Evolutionary conservation across 176 grass and related monocot genomes (phyloP), one percentile per base, ranked within the genome.

Genomic region (Tillandsia fasciculata): DNA sequence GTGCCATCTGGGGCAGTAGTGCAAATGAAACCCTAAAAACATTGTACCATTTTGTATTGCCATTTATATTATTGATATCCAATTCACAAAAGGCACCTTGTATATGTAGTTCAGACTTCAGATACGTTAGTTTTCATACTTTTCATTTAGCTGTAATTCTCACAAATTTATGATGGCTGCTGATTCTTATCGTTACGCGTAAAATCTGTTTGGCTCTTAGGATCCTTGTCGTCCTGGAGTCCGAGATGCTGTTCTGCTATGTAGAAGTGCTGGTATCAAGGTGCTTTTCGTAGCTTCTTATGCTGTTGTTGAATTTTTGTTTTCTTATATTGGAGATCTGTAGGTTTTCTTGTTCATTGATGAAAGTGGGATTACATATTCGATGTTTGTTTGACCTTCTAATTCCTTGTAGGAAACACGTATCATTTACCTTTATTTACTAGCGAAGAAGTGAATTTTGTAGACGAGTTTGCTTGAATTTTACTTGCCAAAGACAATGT

Each of bases 151-250:
- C 56, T 20, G 2, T 61, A n/a, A 61, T 22, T 22, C 7, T 61
- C 15, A 61, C 12, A 14, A 18, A 61, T 18, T 18, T 8, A 9
- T 2, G 15, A 61, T 18, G n/a, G n/a, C 0, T 61, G 15, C 7
- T 10, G 13, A 61, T 61, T 61, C 8, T 22, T 20, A 61, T 22
- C 2, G 8, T 20, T 22, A 18, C 22, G 56, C n/a, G 8, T 20
- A 61, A 61, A 5, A 18, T 61, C 15, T 9, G 15, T 7, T 61
- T 61, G 53, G 15, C 53, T 61, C 10, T 24, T 74, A 97, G 94
- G 94, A 97, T 97, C 94, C 94, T 50, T 93, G 94, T 69, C 86
- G 94, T 26, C 89, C 86, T 75, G 89, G 89, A 71, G 86, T 97
- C 69, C 51, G 23, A 84, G 86, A 93, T 70, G 83, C 89, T 64